Base-by-base conservation (phyloP, 1,284 basidiomycete species). In the Ceratobasidium sp. region DNA sequence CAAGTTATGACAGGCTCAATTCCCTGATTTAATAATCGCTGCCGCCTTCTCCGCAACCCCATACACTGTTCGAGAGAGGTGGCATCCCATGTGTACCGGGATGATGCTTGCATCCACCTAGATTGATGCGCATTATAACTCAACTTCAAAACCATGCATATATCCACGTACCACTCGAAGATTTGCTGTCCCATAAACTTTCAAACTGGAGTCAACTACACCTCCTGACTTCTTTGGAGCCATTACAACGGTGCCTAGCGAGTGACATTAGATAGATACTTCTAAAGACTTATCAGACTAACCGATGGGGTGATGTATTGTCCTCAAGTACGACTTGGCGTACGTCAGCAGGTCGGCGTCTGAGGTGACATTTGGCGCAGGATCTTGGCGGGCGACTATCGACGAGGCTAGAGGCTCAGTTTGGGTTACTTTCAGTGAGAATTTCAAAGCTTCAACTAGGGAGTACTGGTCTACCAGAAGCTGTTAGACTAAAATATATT, bases 141-240 rank as follows among this genome's bases (percentile, higher is more conserved):
- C 2, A 17, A 40, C n/a, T 4, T 40, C 2, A n/a, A 44, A 6
- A 40, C 1, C 17, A n/a, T 33, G 33, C 38, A 33, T 40, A 20
- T 56, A 56, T 44, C 15, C 3, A 66, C 73, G 12, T 62, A 75
- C 80, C 13, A 78, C 80, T 73, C 59, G 81, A 80, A 79, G 81
- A 82, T 81, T 83, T 81, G 69, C 73, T 6, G 84, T 85, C 62
- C 84, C 84, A 80, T 85, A 84, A 10, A 85, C 84, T 69, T 80
- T 81, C 33, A 85, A 80, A 57, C 78, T 78, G 2, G 81, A 4
- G 80, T 83, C 82, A 42, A 85, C 84, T 13, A 85, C 85, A 78
- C 85, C 85, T 50, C 84, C 84, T 70, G 83, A 59, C 52, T 79
- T 73, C 17, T 80, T 79, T 2, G 84, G 84, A 20, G 83, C 80